Percentiles rank a stretch among this genome's conserved stretches.
Evolutionary conservation across 2,329 filamentous ascomycete genomes (phyloP).

Genomic region (Penicillium sp.): DNA sequence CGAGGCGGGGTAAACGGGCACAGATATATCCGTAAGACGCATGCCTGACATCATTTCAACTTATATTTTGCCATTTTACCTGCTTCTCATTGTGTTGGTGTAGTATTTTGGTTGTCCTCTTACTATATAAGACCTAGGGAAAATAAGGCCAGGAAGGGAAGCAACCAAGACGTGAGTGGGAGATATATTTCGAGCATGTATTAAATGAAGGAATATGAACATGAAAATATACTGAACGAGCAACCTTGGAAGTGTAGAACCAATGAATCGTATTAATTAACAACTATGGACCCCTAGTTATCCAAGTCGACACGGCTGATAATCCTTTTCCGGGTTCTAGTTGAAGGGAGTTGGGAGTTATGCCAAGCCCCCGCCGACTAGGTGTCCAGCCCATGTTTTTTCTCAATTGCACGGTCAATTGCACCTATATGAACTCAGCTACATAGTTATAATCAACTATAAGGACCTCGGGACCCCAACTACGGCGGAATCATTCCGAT

Average conservation of each 20-base stretch:
- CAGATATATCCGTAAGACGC: not conserved
- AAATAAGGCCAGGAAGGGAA: not conserved
- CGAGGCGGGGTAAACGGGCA: not conserved
- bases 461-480: not conserved
- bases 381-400: too few relatives aligned
- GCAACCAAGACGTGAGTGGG: too few relatives aligned
- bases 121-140: not conserved
- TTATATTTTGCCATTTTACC: not conserved
- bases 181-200: not conserved
- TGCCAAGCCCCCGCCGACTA: too few relatives aligned
- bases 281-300: not conserved
- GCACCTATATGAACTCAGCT: not conserved
- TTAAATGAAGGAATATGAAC: not conserved
- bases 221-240: not conserved
- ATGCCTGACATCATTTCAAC: not conserved
- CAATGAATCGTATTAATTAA: too few relatives aligned
- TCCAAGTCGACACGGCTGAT: not conserved
- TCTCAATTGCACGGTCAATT: not conserved
- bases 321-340: not conserved
- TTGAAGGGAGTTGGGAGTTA: too few relatives aligned
- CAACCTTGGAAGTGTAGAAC: not conserved
- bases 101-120: not conserved
- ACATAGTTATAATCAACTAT: not conserved
- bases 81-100: not conserved
- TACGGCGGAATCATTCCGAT: not conserved